A percentile compares a stretch with the other conserved stretches of the same genome.
Evolutionary conservation across 2,329 filamentous ascomycete species (phyloP).

Genomic region (Aureobasidium sp.): DNA sequence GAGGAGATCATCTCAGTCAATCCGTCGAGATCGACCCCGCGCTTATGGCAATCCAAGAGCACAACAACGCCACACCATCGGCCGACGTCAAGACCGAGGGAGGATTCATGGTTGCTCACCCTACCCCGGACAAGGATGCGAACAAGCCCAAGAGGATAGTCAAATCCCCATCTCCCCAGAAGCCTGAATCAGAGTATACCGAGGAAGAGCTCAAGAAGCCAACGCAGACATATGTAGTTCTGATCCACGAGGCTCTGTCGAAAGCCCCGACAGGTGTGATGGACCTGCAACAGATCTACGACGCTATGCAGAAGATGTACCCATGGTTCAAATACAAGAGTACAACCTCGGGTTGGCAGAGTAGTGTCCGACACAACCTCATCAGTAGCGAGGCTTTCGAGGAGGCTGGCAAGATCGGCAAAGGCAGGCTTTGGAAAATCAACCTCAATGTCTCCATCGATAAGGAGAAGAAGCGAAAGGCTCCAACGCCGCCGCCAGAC

Average conservation of each 20-base stretch:
- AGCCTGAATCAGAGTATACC: slow-evolving; percentile 58
- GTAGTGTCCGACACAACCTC: slow-evolving; percentile 60
- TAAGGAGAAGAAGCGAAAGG: slow-evolving; percentile 47
- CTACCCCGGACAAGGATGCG: slow-evolving; percentile 17
- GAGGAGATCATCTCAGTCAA: slow-evolving; percentile 13
- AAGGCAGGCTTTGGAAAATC: slow-evolving; percentile 58
- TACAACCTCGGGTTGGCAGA: slow-evolving; percentile 58
- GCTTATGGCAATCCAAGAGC: slow-evolving; percentile 13
- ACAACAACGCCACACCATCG: slow-evolving; percentile 5
- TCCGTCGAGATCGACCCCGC: slow-evolving; percentile 15
- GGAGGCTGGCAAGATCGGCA: slow-evolving; percentile 54
- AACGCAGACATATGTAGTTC: slow-evolving; percentile 54
- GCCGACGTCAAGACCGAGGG: slow-evolving; percentile 2
- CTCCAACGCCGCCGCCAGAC: slow-evolving; percentile 34
- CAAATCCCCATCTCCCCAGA: slow-evolving; percentile 55
- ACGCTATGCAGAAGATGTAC: slow-evolving; percentile 55
- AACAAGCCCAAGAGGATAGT: slow-evolving; percentile 45
- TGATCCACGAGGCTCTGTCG: slow-evolving; percentile 57
- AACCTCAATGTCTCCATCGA: slow-evolving; percentile 54
- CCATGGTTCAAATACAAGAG: slow-evolving; percentile 57
- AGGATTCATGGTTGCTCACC: slow-evolving; percentile 5
- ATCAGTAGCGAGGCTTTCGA: slow-evolving; percentile 52
- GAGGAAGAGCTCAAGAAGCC: slow-evolving; percentile 68
- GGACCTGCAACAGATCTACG: slow-evolving; percentile 60
- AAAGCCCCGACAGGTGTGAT: slow-evolving; percentile 50